Evolutionary conservation across 2,329 filamentous ascomycete genomes (phyloP), one percentile per base, ranked within the genome.

Genomic region (Fonsecaea pedrosoi): DNA sequence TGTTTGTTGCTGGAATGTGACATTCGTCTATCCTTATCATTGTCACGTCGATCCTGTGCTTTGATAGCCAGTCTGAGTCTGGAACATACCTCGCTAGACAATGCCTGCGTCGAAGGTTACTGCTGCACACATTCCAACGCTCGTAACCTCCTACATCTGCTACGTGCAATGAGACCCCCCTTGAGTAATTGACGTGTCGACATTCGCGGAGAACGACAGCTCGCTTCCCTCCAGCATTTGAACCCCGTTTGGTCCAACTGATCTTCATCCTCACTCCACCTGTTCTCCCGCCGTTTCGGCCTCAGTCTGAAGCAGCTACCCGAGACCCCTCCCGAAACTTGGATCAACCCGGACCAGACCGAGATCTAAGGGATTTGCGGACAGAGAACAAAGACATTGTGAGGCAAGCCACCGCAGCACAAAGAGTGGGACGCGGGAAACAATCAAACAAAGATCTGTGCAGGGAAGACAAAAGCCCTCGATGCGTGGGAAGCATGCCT

Each of bases 401-500:
- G 67, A 48, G 57, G 63, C 55, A 37, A 45, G 38, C 56, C 60
- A 53, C 45, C 12, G 42, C 34, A 25, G 6, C 10, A n/a, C 48
- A 60, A 60, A 60, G 42, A 38, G 54, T 25, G 35, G 59, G 62
- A 34, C 58, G 54, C 32, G 10, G 34, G 38, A 61, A 18, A 34
- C 58, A 61, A 61, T 21, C 32, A 50, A 50, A 60, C 45, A 59
- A 64, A 25, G 42, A 42, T 8, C 9, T 40, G 45, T 61, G 59
- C 54, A 30, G 21, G 9, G 4, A 32, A 8, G 12, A 32, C 54
- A 34, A n/a, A 45, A 42, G 50, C 62, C 38, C 59, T 60, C 64
- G 18, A 71, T 71, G 68, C 54, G 40, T 62, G 70, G 68, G 38
- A 60, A 66, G 38, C 38, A 69, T 70, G 60, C 61, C 64, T 53